phyloP scores from a whole-genome alignment of 176 grass and related monocot species.

The Ensete ventricosum region DNA sequence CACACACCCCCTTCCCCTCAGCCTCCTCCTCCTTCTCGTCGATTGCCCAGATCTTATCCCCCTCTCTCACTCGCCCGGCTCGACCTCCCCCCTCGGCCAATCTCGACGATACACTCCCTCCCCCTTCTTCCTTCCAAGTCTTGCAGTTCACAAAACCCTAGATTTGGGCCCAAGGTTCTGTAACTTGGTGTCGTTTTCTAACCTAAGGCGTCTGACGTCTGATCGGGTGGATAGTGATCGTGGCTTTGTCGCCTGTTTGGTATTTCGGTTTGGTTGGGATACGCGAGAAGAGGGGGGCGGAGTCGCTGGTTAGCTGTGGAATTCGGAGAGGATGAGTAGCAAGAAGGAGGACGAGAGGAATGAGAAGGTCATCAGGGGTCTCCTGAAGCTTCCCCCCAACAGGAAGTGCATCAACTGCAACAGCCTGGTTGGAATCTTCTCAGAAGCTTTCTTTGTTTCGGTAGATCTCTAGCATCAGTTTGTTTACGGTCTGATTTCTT shows the following conservation, averaged over 20 bases:
- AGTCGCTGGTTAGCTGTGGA: not conserved
- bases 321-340: constrained; percentile 25
- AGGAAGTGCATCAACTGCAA: constrained; percentile 82
- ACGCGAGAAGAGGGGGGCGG: not conserved
- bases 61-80: not conserved
- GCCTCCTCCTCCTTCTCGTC: not conserved
- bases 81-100: not conserved
- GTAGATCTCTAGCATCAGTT: not conserved
- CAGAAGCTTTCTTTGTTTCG: constrained; percentile 2
- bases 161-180: not conserved
- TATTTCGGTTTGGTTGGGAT: not conserved
- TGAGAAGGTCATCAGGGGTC: constrained; percentile 82
- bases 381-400: constrained; percentile 91
- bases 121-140: not conserved
- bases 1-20: not conserved
- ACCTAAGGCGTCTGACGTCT: not conserved
- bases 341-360: constrained; percentile 93
- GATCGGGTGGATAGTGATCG: constrained; percentile 4
- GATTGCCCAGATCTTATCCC: not conserved
- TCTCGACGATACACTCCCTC: not conserved
- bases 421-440: constrained; percentile 31
- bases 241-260: not conserved
- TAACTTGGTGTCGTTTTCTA: not conserved
- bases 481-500: not conserved
- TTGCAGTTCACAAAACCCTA: not conserved